Base-by-base conservation (phyloP, 2,329 filamentous ascomycete species). In the Aspergillus oerlinghausenensis region DNA sequence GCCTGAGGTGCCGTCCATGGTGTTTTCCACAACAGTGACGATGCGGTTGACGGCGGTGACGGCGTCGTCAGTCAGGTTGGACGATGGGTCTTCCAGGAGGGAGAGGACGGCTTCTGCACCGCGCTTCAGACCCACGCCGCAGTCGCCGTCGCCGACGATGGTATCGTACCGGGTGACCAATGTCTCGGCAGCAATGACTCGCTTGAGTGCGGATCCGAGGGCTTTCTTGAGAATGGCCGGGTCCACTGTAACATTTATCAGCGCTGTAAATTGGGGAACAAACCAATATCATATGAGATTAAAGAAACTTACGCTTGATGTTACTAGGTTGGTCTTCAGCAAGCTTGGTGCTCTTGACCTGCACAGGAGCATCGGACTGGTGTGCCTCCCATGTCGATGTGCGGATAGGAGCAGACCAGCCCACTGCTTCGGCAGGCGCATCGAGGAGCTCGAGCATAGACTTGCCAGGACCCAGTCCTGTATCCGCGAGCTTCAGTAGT, bases 121-220 rank as follows among this genome's bases (percentile, higher is more conserved):
- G 60, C 91, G 86, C 77, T 90, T 91, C 59, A 96, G 79, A 4
- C 90, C 90, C 56, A 91, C 89, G 9, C 92, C 92, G 67, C 92
- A 96, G 74, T 96, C 92, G 49, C 92, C 92, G 69, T 96, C 92
- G 45, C 92, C 92, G 25, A 96, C 90, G 11, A 94, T 84, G 0
- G 90, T 95, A 68, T 89, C 87, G 67, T 82, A 89, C 54, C 77
- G 81, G 10, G 87, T 89, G 54, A 89, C 78, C 45, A 86, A 80
- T 8, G 84, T 81, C 66, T 90, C 87, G 2, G 84, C 84, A 3
- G 73, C 77, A 62, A 89, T 87, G 32, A 89, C 69, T 54, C 78
- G 77, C 43, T 85, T 72, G 6, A 89, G 77, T 19, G 79, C 87
- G 32, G 77, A 75, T 43, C 74, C 77, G 43, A 88, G 76, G 25